Evolutionary conservation across 306 rosid genomes (phyloP), one percentile per base, ranked within the genome.

Genomic region (Morella rubra): DNA sequence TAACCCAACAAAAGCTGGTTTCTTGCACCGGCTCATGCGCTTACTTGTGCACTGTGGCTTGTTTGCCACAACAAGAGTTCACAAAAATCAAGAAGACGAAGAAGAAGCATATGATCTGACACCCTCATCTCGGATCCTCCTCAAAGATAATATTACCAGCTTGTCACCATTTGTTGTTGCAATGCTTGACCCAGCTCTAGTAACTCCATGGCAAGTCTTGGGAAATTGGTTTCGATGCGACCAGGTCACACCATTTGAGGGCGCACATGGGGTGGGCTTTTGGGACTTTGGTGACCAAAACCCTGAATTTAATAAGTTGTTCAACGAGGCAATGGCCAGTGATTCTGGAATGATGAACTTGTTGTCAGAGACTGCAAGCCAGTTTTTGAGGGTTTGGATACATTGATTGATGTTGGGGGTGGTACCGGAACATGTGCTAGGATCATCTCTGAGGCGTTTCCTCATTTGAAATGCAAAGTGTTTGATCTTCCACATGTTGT

Each of bases 401-500:
- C 89, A 0, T 19, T 79, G 19, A 74, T 79, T 71, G 84, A 73
- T 69, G 83, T 81, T 0, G 93, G 87, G 2, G 90, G 90, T 16
- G 86, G 90, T 56, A 56, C 62, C 8, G 62, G 62, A 56, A 56
- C 62, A 56, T 56, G 62, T 12, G 32, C 62, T 8, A 81, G 50
- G 70, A 75, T 86, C 15, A 82, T 85, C 42, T 41, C 64, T 52
- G 84, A 81, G 77, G 77, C 72, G 2, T 83, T 86, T 46, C 86
- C 93, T 70, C 78, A 79, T 1, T 24, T 89, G 61, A 86, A 86
- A 67, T 86, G 93, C 82, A 81, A 59, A 0, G 89, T 86, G 3
- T 74, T 86, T 65, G 93, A 86, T 4, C 85, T 81, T 16, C 89
- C 87, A 0, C 79, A 81, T 8, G 90, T 85, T 55, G 89, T 84